Percentiles rank a stretch among this genome's conserved stretches.
phyloP scores from a whole-genome alignment of 1,139 yeast species.

The Geotrichum bryndzae region DNA sequence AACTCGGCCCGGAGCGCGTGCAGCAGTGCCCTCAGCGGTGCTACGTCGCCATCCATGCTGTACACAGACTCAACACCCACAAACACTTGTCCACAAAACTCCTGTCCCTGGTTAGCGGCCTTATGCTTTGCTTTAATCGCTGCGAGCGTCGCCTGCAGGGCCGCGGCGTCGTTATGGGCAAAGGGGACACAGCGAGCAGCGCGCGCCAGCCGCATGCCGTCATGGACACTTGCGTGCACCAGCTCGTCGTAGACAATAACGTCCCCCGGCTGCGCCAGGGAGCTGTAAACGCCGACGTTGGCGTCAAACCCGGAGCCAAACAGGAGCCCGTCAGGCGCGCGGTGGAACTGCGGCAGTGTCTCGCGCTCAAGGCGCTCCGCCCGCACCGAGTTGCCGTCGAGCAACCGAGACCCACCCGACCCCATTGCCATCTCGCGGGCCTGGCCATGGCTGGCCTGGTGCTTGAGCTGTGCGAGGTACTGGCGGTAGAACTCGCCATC shows the following conservation, averaged over 20 bases:
- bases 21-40: slow-evolving; percentile 24
- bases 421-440: slow-evolving; percentile 19
- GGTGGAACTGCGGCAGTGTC: slow-evolving; percentile 23
- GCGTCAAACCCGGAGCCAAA: slow-evolving; percentile 31
- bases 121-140: slow-evolving; percentile 4
- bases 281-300: slow-evolving; percentile 26
- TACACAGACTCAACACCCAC: slow-evolving; percentile 29
- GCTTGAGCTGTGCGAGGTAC: slow-evolving; percentile 18
- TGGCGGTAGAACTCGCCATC: slow-evolving; percentile 14
- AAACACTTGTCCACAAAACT: slow-evolving; percentile 20
- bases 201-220: slow-evolving; percentile 28
- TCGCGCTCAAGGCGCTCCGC: slow-evolving; percentile 23
- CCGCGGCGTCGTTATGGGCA: slow-evolving; percentile 22
- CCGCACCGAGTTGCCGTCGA: slow-evolving; percentile 27
- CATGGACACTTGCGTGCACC: slow-evolving; percentile 31
- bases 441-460: neutral
- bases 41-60: slow-evolving; percentile 32
- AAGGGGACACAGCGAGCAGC: slow-evolving; percentile 19
- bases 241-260: slow-evolving; percentile 28
- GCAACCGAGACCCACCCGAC: slow-evolving; percentile 30
- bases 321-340: slow-evolving; percentile 24
- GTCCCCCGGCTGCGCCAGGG: slow-evolving; percentile 28
- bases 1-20: slow-evolving; percentile 14
- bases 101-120: neutral
- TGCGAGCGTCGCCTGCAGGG: slow-evolving; percentile 7